Conservation (phyloP, 352 stramenopile genomes). For the Blastocystis sp. region DNA sequence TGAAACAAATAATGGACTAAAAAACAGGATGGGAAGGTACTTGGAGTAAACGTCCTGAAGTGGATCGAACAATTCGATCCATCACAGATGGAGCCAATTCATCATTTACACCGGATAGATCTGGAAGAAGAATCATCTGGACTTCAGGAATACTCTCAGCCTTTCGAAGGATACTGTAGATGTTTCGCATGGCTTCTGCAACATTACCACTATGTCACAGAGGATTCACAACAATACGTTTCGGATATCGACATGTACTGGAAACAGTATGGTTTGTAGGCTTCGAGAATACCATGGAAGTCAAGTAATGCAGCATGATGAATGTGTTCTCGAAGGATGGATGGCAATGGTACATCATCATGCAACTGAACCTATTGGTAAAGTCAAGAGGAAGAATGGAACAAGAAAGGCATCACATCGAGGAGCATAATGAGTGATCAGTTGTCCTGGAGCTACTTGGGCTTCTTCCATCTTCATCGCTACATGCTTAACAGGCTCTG, state of each 20-base stretch:
- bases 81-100: constrained; percentile 62
- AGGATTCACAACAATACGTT: not conserved
- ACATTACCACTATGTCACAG: constrained; percentile 69
- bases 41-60: constrained; percentile 56
- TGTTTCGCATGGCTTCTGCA: constrained; percentile 71
- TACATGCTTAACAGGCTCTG: constrained; percentile 7
- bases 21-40: constrained; percentile 11
- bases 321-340: constrained; percentile 63
- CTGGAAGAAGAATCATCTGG: constrained; percentile 63
- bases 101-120: constrained; percentile 12
- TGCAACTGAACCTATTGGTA: not conserved
- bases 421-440: constrained; percentile 92
- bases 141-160: constrained; percentile 73
- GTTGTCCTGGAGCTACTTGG: constrained; percentile 85
- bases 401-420: constrained; percentile 82
- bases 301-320: constrained; percentile 75
- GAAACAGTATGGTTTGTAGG: constrained; percentile 68
- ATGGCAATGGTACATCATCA: not conserved
- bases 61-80: constrained; percentile 64
- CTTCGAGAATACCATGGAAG: constrained; percentile 70
- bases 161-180: constrained; percentile 78
- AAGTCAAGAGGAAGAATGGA: not conserved
- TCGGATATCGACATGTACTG: constrained; percentile 76
- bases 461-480: constrained; percentile 71
- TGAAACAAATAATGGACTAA: constrained; percentile 7